Percentiles rank a stretch among this genome's conserved stretches.
Evolutionary conservation across 2,329 filamentous ascomycete genomes (phyloP).

Genomic region (Penicillium vulpinum): DNA sequence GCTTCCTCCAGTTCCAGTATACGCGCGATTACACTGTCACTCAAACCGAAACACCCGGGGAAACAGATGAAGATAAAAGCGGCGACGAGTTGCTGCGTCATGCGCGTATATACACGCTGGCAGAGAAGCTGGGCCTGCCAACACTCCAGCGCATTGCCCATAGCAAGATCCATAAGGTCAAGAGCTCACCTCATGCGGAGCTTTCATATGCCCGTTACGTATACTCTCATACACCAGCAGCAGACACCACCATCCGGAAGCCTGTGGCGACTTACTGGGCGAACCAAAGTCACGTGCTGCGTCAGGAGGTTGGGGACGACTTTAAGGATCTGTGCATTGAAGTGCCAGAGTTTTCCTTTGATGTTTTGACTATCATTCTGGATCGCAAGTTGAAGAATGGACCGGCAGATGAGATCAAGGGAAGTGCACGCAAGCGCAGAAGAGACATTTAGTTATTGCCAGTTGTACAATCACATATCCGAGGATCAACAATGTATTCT

Average conservation of each 20-base stretch:
- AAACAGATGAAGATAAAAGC: constrained; percentile 68
- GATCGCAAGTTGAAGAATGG: constrained; percentile 47
- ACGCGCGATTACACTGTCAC: constrained; percentile 82
- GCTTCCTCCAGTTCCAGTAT: constrained; percentile 81
- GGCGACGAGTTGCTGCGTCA: constrained; percentile 84
- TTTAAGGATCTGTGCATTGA: constrained; percentile 84
- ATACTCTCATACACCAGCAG: constrained; percentile 70
- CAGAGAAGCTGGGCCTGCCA: constrained; percentile 70
- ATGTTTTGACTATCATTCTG: constrained; percentile 68
- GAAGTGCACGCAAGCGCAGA: constrained; percentile 44
- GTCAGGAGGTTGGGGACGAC: constrained; percentile 81
- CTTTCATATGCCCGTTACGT: constrained; percentile 90
- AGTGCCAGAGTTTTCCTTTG: constrained; percentile 88
- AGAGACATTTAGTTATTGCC: constrained; percentile 25
- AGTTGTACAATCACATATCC: neutral
- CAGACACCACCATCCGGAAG: constrained; percentile 72
- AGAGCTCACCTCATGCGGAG: constrained; percentile 83
- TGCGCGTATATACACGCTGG: constrained; percentile 84
- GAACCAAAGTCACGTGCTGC: constrained; percentile 72
- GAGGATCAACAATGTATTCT: neutral
- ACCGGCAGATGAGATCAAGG: constrained; percentile 34
- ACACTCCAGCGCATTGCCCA: constrained; percentile 74
- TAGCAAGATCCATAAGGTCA: constrained; percentile 88
- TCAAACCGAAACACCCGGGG: constrained; percentile 58
- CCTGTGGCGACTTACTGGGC: constrained; percentile 93